Evolutionary conservation across 2,329 filamentous ascomycete genomes (phyloP).

Genomic region (Fusarium bulbicola): DNA sequence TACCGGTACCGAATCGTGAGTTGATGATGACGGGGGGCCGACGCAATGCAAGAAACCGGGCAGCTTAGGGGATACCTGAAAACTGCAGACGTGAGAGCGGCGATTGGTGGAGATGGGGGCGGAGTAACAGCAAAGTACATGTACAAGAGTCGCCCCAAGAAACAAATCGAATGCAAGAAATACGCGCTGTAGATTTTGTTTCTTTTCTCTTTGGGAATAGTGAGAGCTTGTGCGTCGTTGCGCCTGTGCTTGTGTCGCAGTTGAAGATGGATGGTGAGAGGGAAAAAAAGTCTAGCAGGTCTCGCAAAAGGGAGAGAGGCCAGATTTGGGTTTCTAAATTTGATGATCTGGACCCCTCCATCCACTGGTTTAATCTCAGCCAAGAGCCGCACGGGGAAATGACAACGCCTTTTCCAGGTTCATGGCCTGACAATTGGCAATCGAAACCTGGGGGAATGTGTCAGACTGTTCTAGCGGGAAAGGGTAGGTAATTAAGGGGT

Average conservation of each 20-base stretch:
- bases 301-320: constrained; percentile 13
- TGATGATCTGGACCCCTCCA: constrained; percentile 15
- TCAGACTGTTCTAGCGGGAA: constrained; percentile 35
- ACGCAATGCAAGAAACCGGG: constrained; percentile 29
- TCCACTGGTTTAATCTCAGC: constrained; percentile 22
- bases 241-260: not conserved
- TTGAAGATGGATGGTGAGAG: not conserved
- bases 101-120: constrained; percentile 34
- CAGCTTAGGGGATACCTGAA: constrained; percentile 19
- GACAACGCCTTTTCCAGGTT: constrained; percentile 28
- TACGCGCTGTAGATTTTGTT: constrained; percentile 1
- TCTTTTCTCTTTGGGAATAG: constrained; percentile 3
- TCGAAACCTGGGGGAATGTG: constrained; percentile 37
- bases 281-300: constrained; percentile 6
- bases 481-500: constrained; percentile 9
- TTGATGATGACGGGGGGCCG: constrained; percentile 23
- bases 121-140: constrained; percentile 25
- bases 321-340: constrained; percentile 38
- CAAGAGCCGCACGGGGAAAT: constrained; percentile 33
- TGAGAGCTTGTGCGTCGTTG: constrained; percentile 1
- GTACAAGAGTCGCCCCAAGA: constrained; percentile 28
- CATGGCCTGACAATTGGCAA: constrained; percentile 38
- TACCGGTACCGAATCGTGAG: not conserved
- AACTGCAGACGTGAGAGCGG: constrained; percentile 14
- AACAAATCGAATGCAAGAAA: constrained; percentile 31